Evolutionary conservation across 768 basidiomycete genomes (phyloP), one percentile per base, ranked within the genome.

Genomic region (Omphalotus guepiniiformis): DNA sequence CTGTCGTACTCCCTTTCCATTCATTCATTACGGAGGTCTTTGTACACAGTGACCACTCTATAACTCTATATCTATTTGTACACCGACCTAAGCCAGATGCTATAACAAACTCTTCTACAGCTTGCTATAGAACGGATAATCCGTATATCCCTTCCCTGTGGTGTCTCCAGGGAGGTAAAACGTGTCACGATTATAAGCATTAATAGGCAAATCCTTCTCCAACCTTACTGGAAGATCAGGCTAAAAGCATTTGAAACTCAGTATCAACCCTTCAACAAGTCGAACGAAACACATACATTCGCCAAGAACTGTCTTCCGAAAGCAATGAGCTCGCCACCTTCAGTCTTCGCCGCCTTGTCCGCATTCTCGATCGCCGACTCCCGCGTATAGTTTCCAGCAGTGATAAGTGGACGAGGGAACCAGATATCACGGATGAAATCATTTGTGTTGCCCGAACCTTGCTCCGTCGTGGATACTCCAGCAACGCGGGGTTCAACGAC

Each of bases 401-500:
- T 63, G 43, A 80, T 70, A 40, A 71, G 62, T 0, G 59, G 57
- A 8, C 64, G 58, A 0, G 68, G 64, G 5, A 64, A 61, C 78
- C 79, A 80, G 5, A 77, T 70, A 2, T 63, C 49, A 12, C 74
- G 64, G 22, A 79, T 39, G 50, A 76, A 73, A 40, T 75, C 70
- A 42, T 72, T 78, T 1, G 66, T 63, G 16, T 8, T 8, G n/a
- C 56, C 55, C 5, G 0, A 1, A 13, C 3, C 4, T 1, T 42
- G 51, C 15, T 8, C n/a, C 3, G 47, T 18, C 2, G 26, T 39
- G n/a, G 27, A 4, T 13, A 23, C 32, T 21, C 27, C 27, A 3
- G 42, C 15, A 6, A 38, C 23, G 12, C 50, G 47, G 4, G 68
- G 52, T 50, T 74, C 68, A 18, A 63, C 53, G 12, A 69, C 49